phyloP scores from a whole-genome alignment of 306 rosid species.

The Datisca glomerata region DNA sequence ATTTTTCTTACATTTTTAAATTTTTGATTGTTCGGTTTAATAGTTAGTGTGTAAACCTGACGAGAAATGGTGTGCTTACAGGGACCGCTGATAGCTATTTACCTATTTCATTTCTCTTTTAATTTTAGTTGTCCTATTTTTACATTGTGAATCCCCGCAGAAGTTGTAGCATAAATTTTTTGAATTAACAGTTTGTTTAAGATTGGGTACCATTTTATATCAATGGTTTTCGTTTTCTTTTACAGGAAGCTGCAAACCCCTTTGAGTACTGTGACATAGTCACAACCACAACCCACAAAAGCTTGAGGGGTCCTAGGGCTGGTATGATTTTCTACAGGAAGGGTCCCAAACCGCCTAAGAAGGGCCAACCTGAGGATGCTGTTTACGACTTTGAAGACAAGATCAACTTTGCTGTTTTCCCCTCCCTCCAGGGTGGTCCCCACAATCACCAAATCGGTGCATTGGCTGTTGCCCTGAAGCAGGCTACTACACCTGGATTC shows the following conservation, averaged over 20 bases:
- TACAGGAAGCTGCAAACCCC: slow-evolving; percentile 76
- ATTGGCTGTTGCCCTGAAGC: slow-evolving; percentile 87
- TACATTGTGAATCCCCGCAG: not conserved
- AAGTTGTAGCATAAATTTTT: slow-evolving; percentile 1
- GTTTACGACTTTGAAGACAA: slow-evolving; percentile 84
- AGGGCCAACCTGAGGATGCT: slow-evolving; percentile 85
- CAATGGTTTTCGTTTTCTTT: not conserved
- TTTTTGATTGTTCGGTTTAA: no score
- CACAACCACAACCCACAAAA: slow-evolving; percentile 91
- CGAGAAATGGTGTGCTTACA: not conserved
- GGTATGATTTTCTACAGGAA: slow-evolving; percentile 93
- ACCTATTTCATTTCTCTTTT: no score
- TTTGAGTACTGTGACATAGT: slow-evolving; percentile 83
- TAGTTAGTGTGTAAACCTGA: not conserved
- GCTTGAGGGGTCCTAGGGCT: slow-evolving; percentile 92
- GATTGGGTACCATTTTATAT: not conserved
- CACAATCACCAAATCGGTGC: slow-evolving; percentile 98
- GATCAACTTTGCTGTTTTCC: slow-evolving; percentile 87
- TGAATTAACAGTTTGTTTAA: not conserved
- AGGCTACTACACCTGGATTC: slow-evolving; percentile 59
- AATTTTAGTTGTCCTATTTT: not conserved
- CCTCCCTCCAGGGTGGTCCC: slow-evolving; percentile 96
- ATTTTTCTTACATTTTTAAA: no score
- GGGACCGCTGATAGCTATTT: no score
- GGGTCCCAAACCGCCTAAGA: slow-evolving; percentile 92